Evolutionary conservation across 139 green algal species (phyloP).

Genomic region (Trebouxia sp.): DNA sequence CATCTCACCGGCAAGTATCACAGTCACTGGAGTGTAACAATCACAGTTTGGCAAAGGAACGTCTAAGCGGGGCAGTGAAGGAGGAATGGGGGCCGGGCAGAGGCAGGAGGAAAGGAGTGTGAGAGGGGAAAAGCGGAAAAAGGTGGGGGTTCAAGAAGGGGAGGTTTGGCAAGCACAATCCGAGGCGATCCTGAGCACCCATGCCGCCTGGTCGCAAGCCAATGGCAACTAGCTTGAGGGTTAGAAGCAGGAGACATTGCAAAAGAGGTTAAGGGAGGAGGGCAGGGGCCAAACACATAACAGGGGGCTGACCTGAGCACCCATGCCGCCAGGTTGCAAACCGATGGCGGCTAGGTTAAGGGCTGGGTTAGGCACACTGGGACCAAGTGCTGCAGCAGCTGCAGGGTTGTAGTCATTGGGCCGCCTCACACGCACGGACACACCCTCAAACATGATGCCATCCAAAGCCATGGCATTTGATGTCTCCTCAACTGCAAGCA

Average conservation of each 20-base stretch:
- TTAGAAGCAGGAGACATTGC: no score
- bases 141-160: no score
- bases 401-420: conserved; percentile 98
- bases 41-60: no score
- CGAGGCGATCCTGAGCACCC: no score
- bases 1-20: no score
- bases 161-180: no score
- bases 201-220: not conserved
- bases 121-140: no score
- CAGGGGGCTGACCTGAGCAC: not conserved
- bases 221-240: not conserved
- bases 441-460: conserved; percentile 96
- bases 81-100: no score
- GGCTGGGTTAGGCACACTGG: conserved; percentile 78
- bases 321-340: conserved; percentile 48
- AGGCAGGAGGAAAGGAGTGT: no score
- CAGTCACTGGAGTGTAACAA: no score
- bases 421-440: conserved; percentile 85
- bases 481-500: conserved; percentile 81
- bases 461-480: conserved; percentile 94
- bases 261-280: not conserved
- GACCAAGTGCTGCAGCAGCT: conserved; percentile 78
- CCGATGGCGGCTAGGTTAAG: conserved; percentile 96
- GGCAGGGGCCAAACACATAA: not conserved
- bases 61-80: no score